These are phyloP conservation scores for Ustilago xerochloae DNA, from an alignment of 1,284 basidiomycete genomes.

Conservation along the genomic window DNA sequence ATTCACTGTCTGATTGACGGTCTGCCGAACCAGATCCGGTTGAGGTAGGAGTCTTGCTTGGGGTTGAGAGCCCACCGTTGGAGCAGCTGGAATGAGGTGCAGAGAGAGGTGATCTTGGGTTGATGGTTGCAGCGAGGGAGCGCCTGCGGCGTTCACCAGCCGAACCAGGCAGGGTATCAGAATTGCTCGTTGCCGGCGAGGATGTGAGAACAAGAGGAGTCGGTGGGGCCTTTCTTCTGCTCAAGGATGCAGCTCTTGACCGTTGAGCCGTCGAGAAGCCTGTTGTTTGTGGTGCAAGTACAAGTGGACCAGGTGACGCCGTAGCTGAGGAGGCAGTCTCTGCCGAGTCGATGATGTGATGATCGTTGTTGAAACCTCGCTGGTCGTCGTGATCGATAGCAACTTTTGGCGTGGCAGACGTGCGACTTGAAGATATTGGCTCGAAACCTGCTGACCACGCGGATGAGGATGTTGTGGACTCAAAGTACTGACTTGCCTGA, in stretches of 20 bases:
- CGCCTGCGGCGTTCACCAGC: slow-evolving; percentile 20
- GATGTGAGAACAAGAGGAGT: slow-evolving; percentile 34
- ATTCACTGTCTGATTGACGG: background rate
- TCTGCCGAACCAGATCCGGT: background rate
- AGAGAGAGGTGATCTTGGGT: slow-evolving; percentile 26
- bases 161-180: slow-evolving; percentile 23
- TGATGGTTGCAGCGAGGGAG: slow-evolving; percentile 22
- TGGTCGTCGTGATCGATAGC: background rate
- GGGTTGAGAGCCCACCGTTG: background rate
- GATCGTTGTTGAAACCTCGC: background rate
- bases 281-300: slow-evolving; percentile 7
- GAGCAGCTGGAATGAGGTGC: slow-evolving; percentile 10
- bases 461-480: slow-evolving; percentile 8
- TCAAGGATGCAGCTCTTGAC: slow-evolving; percentile 19
- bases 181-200: slow-evolving; percentile 30
- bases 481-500: slow-evolving; percentile 37
- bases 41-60: slow-evolving; percentile 2
- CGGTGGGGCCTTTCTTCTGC: slow-evolving; percentile 29
- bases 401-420: background rate
- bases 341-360: background rate
- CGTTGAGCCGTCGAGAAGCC: slow-evolving; percentile 31
- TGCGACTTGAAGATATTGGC: background rate
- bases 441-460: background rate
- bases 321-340: slow-evolving; percentile 3
- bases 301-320: slow-evolving; percentile 1